These are phyloP conservation scores for Fusarium veterinarium DNA, from an alignment of 2,329 filamentous ascomycete species.

Conservation along the genomic window DNA sequence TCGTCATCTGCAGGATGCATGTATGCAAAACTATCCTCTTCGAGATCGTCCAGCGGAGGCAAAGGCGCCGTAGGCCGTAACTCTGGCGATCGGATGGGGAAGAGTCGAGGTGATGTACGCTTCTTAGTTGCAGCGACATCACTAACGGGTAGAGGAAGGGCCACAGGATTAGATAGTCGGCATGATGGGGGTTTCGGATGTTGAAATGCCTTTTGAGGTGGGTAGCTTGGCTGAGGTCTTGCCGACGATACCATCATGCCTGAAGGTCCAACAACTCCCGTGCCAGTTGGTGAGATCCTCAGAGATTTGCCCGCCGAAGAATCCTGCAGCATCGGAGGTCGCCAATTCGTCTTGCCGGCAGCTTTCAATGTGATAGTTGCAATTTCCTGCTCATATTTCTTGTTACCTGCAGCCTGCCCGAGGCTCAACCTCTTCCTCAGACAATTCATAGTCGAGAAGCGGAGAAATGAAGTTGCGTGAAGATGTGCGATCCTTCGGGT, in stretches of 20 bases:
- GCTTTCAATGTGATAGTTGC: slow-evolving; percentile 35
- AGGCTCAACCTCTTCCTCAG: slow-evolving; percentile 60
- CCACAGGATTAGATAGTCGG: slow-evolving; percentile 45
- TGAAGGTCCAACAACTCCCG: slow-evolving; percentile 18
- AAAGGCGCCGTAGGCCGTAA: slow-evolving; percentile 37
- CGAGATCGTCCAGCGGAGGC: slow-evolving; percentile 48
- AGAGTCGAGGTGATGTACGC: slow-evolving; percentile 47
- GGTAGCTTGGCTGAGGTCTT: slow-evolving; percentile 4
- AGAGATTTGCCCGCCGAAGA: slow-evolving; percentile 37
- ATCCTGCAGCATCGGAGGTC: slow-evolving; percentile 38
- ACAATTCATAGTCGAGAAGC: slow-evolving; percentile 74
- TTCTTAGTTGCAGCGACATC: slow-evolving; percentile 44
- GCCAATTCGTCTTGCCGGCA: slow-evolving; percentile 36
- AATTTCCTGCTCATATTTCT: slow-evolving; percentile 46
- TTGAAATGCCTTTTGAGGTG: slow-evolving; percentile 17
- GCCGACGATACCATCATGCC: slow-evolving; percentile 7
- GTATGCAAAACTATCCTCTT: slow-evolving; percentile 62
- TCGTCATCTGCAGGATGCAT: slow-evolving; percentile 59
- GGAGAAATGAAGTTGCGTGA: slow-evolving; percentile 65
- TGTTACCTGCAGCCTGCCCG: slow-evolving; percentile 44
- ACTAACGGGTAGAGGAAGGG: slow-evolving; percentile 44
- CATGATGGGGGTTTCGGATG: slow-evolving; percentile 39
- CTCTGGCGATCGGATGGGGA: slow-evolving; percentile 52
- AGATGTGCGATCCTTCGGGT: slow-evolving; percentile 55
- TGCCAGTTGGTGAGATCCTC: slow-evolving; percentile 16